Percentiles rank a stretch among this genome's conserved stretches.
Evolutionary conservation across 2,329 filamentous ascomycete genomes (phyloP).

Genomic region (Nannizzia gypsea): DNA sequence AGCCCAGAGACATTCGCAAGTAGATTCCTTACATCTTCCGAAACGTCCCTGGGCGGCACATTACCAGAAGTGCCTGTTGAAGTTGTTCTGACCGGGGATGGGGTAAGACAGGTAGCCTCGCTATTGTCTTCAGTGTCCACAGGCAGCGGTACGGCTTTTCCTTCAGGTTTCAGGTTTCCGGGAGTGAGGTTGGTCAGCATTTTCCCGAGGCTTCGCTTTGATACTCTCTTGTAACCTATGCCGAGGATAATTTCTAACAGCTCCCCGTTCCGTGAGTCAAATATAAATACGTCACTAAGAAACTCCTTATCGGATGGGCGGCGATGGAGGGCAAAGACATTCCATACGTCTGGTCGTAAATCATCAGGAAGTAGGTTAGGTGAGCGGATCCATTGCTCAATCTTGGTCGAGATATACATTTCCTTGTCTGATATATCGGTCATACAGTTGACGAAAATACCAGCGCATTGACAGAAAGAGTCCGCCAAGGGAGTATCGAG

Average conservation of each 20-base stretch:
- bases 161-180: neutral
- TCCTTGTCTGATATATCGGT: constrained; percentile 7
- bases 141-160: neutral
- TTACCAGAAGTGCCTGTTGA: too few species aligned
- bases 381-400: constrained; percentile 9
- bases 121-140: neutral
- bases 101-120: neutral
- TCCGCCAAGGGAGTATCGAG: constrained; percentile 6
- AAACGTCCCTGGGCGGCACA: neutral
- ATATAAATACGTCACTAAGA: constrained; percentile 8
- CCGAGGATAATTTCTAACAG: constrained; percentile 7
- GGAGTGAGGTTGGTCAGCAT: constrained; percentile 4
- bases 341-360: neutral
- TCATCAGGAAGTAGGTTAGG: constrained; percentile 2
- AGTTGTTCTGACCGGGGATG: neutral
- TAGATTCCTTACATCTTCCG: neutral
- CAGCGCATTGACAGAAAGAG: constrained; percentile 7
- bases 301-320: constrained; percentile 3
- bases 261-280: constrained; percentile 1
- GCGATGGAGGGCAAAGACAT: constrained; percentile 5
- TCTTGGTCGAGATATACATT: constrained; percentile 7
- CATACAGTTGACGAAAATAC: constrained; percentile 9
- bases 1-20: constrained; percentile 4
- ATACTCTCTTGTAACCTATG: constrained; percentile 7
- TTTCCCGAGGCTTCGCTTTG: constrained; percentile 1